Percentiles rank a stretch among this genome's conserved stretches.
phyloP scores from a whole-genome alignment of 179 eudicot species.

The Beta corolliflora region DNA sequence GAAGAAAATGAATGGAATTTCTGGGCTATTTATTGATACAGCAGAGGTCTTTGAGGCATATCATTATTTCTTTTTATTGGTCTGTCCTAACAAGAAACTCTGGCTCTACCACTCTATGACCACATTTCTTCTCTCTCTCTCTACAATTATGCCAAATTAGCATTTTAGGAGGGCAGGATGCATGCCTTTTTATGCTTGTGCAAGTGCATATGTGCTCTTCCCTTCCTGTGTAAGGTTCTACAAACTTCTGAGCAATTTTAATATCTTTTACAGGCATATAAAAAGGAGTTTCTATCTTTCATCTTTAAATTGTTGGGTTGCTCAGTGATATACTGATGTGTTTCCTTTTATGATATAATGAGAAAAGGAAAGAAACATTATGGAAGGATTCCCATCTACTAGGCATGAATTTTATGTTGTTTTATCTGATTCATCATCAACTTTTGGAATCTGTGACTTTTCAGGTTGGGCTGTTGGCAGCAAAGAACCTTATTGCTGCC shows the following conservation, averaged over 20 bases:
- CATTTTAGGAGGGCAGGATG: too few relatives aligned
- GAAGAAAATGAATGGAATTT: too few relatives aligned
- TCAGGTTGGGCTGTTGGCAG: constrained; percentile 71
- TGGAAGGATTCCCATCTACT: background rate
- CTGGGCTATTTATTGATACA: too few relatives aligned
- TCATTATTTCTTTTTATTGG: too few relatives aligned
- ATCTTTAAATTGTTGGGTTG: background rate
- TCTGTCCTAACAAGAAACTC: too few relatives aligned
- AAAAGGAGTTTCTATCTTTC: background rate
- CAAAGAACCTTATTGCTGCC: constrained; percentile 71
- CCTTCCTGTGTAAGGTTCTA: background rate
- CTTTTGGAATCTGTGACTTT: constrained; percentile 20
- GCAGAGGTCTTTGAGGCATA: too few relatives aligned
- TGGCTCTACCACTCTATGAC: too few relatives aligned
- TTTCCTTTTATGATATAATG: background rate
- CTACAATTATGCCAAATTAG: too few relatives aligned
- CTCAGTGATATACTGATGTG: background rate
- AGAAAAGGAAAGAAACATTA: background rate
- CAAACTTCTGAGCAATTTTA: background rate
- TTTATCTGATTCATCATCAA: background rate
- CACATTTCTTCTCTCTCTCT: too few relatives aligned
- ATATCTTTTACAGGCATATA: too few relatives aligned
- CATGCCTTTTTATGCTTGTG: too few relatives aligned
- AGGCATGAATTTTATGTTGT: background rate
- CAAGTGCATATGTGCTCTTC: background rate